Conservation (phyloP, 225 moss, liverwort and hornwort genomes). For the Pleurozium schreberi region DNA sequence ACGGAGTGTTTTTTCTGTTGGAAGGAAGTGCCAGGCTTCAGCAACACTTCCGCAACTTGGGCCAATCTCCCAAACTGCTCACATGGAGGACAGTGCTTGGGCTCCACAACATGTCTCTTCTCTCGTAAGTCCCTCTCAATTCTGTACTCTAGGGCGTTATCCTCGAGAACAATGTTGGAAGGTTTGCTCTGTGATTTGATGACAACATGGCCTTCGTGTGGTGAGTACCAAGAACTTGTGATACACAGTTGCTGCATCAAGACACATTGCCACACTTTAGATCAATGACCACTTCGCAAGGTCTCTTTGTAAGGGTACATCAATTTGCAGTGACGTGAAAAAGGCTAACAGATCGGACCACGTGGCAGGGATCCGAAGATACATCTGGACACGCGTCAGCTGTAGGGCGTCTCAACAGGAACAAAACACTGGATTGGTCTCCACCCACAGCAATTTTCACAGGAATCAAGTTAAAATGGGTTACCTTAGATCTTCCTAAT, state of each 20-base stretch:
- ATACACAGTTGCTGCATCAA: constrained; percentile 33
- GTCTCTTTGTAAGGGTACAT: not conserved
- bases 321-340: not conserved
- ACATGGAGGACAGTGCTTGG: constrained; percentile 30
- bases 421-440: not conserved
- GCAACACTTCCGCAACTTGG: constrained; percentile 11
- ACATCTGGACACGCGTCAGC: not conserved
- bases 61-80: constrained; percentile 13
- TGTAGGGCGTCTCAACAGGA: not conserved
- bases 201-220: constrained; percentile 12
- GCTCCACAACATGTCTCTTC: not conserved
- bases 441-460: not conserved
- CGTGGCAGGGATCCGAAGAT: not conserved
- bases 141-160: constrained; percentile 4
- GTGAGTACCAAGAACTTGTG: constrained; percentile 29
- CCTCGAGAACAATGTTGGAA: constrained; percentile 29
- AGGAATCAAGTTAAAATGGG: not conserved
- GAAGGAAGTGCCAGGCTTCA: not conserved
- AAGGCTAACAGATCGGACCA: not conserved
- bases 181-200: constrained; percentile 11
- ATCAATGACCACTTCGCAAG: not conserved
- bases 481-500: not conserved
- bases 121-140: constrained; percentile 6
- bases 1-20: not conserved
- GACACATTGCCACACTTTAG: not conserved